These are phyloP conservation scores for Rossbeevera mucosa DNA, from an alignment of 768 basidiomycete genomes.

Conservation along the genomic window DNA sequence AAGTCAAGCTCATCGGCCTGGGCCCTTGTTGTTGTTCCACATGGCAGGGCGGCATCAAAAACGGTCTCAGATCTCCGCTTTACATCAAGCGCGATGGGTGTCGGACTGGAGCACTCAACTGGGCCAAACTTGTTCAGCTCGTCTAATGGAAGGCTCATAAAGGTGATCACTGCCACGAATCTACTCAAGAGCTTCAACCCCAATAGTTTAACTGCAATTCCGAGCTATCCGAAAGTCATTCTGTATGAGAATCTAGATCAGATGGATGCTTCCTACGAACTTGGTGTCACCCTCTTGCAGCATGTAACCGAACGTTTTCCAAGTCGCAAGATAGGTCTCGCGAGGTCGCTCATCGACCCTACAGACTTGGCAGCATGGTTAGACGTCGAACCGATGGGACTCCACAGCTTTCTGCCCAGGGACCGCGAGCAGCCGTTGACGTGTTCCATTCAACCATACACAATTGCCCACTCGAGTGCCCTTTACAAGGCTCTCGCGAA, in stretches of 20 bases:
- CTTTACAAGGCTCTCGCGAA: conserved; percentile 91
- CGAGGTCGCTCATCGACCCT: conserved; percentile 76
- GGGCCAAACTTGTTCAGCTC: conserved; percentile 31
- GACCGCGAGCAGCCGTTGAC: conserved; percentile 79
- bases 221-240: conserved; percentile 53
- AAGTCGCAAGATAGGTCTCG: conserved; percentile 73
- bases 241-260: conserved; percentile 85
- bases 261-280: conserved; percentile 76
- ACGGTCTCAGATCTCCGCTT: conserved; percentile 48
- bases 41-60: conserved; percentile 52
- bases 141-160: conserved; percentile 43
- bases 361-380: conserved; percentile 83
- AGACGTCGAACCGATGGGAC: conserved; percentile 53
- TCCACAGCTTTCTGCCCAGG: conserved; percentile 75
- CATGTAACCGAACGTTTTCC: conserved; percentile 56
- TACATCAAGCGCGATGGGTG: conserved; percentile 34
- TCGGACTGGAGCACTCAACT: conserved; percentile 36
- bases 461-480: conserved; percentile 79
- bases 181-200: conserved; percentile 44
- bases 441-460: conserved; percentile 70
- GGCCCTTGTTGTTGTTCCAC: conserved; percentile 62
- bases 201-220: conserved; percentile 21
- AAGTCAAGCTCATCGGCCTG: conserved; percentile 42
- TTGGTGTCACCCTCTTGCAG: conserved; percentile 69
- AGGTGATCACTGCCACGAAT: conserved; percentile 51